These are phyloP conservation scores for Periconia sp. DNA, from an alignment of 2,329 filamentous ascomycete species.

Conservation along the genomic window DNA sequence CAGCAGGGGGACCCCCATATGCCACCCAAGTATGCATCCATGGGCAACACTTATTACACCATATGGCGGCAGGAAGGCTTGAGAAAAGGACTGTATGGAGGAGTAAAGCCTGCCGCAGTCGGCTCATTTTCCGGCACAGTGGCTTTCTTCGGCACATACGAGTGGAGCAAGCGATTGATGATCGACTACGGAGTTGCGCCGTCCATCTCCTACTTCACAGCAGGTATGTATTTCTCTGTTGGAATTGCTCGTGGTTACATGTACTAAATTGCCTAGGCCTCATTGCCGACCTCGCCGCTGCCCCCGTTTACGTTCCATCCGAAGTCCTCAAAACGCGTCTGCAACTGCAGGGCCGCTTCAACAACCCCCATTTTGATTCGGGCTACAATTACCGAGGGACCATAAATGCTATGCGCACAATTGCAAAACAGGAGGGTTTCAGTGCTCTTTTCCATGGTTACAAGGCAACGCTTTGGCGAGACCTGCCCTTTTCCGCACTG, in stretches of 20 bases:
- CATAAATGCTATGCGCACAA: constrained; percentile 80
- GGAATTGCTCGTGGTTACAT: not conserved
- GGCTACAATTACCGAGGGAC: constrained; percentile 96
- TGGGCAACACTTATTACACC: constrained; percentile 87
- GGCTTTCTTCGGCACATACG: constrained; percentile 94
- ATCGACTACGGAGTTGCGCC: constrained; percentile 81
- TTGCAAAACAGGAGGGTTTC: constrained; percentile 78
- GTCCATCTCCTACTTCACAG: constrained; percentile 80
- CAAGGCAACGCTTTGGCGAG: constrained; percentile 90
- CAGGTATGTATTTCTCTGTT: constrained; percentile 55
- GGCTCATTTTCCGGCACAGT: constrained; percentile 94
- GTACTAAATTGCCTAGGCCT: constrained; percentile 62
- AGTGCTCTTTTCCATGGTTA: constrained; percentile 93
- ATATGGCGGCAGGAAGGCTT: constrained; percentile 93
- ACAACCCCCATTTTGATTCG: constrained; percentile 90
- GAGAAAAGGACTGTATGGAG: constrained; percentile 82
- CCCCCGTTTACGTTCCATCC: constrained; percentile 91
- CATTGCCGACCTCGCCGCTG: constrained; percentile 87
- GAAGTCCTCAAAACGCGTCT: constrained; percentile 97
- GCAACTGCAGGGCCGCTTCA: constrained; percentile 90
- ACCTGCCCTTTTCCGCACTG: constrained; percentile 91
- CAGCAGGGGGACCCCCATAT: constrained; percentile 95
- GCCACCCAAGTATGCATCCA: constrained; percentile 87
- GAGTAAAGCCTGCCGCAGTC: constrained; percentile 86
- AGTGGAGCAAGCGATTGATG: constrained; percentile 89